Percentiles rank a stretch among this genome's conserved stretches.
Conservation (phyloP, 371 early-diverging fungal species). For the Syncephalastrum sp. region DNA sequence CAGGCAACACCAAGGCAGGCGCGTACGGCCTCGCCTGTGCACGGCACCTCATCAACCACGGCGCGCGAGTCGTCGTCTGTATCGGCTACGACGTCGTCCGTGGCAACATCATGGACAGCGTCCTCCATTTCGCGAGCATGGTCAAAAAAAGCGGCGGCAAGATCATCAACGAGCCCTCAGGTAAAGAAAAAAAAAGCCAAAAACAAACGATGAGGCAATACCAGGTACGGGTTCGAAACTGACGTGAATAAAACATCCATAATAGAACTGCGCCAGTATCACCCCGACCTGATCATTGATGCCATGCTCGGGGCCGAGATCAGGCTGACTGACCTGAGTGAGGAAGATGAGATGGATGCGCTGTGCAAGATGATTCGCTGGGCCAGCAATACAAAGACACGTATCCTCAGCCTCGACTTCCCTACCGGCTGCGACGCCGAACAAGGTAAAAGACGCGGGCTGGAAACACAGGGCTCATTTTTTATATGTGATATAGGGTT, state of each 20-base stretch:
- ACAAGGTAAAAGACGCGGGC: slow-evolving; percentile 35
- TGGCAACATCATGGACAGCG: slow-evolving; percentile 23
- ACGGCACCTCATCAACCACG: slow-evolving; percentile 75
- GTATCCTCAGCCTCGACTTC: slow-evolving; percentile 69
- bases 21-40: slow-evolving; percentile 74
- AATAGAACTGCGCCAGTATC: slow-evolving; percentile 11
- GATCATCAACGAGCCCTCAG: slow-evolving; percentile 1
- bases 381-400: slow-evolving; percentile 66
- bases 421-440: slow-evolving; percentile 68
- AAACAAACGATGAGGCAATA: too few relatives aligned
- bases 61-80: slow-evolving; percentile 65
- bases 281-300: slow-evolving; percentile 73
- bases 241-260: too few relatives aligned
- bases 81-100: slow-evolving; percentile 44
- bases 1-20: slow-evolving; percentile 76
- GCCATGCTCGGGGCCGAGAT: slow-evolving; percentile 67
- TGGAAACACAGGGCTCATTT: neutral
- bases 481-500: slow-evolving; percentile 2
- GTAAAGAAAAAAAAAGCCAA: too few relatives aligned
- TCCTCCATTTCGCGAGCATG: slow-evolving; percentile 46
- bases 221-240: too few relatives aligned
- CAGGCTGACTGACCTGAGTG: slow-evolving; percentile 55
- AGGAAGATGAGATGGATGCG: slow-evolving; percentile 48
- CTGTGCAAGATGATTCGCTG: slow-evolving; percentile 63
- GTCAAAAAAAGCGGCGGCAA: slow-evolving; percentile 25